Evolutionary conservation across 2,329 filamentous ascomycete species (phyloP), one percentile per base, ranked within the genome.

Genomic region (Knufia petricola): DNA sequence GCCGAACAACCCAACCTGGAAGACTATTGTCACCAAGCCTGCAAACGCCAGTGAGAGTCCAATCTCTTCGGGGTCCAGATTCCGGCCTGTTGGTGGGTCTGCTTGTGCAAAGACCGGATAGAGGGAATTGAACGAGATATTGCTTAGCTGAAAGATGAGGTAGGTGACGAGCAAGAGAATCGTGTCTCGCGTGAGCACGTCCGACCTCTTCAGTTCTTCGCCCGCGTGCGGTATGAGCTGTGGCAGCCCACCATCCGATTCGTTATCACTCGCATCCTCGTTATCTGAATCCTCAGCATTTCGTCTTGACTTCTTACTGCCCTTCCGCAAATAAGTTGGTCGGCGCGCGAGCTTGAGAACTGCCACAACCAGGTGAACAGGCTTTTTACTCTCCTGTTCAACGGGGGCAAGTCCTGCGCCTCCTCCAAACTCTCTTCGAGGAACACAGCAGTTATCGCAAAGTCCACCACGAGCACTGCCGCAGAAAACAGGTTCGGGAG

Each of bases 61-160:
- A 38, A 96, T 95, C 51, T 85, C 87, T 49, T 80, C 76, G 0
- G 90, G 87, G 0, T 76, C 76, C 2, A 96, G 72, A 1, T 75
- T 73, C 34, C 92, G 83, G 15, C 92, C 92, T 0, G 82, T 82
- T 0, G 92, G 92, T 0, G 81, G 73, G 0, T 76, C 66, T 0
- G 84, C 81, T 48, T 89, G 82, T 0, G 84, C 86, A 59, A 96
- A 98, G 47, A 96, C 90, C 1, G 92, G 92, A 60, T 94, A 98
- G 0, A 98, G 72, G 15, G 87, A 90, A 66, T 95, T 95, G 75
- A 89, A 98, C 2, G 87, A 88, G 56, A 95, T 87, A 64, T 96
- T 96, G 52, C 85, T 82, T 3, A 98, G 75, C 60, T 95, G 89
- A 62, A 96, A 98, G 43, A 96, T 83, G 37, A 95, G 78, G 61